Evolutionary conservation across 345 rosid genomes (phyloP), one percentile per base, ranked within the genome.

Genomic region (Hirschfeldia incana): DNA sequence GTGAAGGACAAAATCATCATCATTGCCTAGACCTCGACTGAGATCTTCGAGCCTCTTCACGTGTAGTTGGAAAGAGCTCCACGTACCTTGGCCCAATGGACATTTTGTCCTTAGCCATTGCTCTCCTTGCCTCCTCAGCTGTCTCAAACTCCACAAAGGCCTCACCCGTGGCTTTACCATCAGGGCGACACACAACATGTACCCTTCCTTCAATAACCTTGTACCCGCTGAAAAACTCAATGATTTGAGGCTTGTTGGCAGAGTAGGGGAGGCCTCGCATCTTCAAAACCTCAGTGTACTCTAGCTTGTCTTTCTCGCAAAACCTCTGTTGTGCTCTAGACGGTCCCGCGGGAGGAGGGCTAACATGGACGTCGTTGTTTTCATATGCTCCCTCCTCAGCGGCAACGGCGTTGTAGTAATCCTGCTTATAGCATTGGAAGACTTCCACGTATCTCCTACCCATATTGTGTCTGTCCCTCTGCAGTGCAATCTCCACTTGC

Each of bases 161-260:
- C 80, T 94, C 97, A 28, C 98, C 97, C 0, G 97, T 94, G 79
- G 98, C 94, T 80, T 89, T 92, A 74, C 98, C 98, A 81, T 92
- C 97, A 2, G 94, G 90, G 57, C 97, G 89, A 82, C 93, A 94
- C 16, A 94, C 97, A 12, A 94, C 87, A 67, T 89, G 97, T 70
- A 88, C 72, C 85, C 84, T 81, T 2, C 85, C 94, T 81, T 89
- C 89, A 4, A 84, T 73, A 17, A 94, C 79, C 70, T 83, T 83
- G 86, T 70, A 92, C 33, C 87, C 97, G 59, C 73, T 79, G 75
- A 92, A 94, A 80, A 94, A 92, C 9, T 90, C 93, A 5, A 87
- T 30, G 44, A 94, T 89, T 15, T 89, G 89, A 71, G 86, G 33
- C 78, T 88, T 91, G 75, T 86, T 89, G 26, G 83, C 93, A 13